Base-by-base conservation (phyloP, 2,329 filamentous ascomycete genomes). In the Ophiostoma quercus region DNA sequence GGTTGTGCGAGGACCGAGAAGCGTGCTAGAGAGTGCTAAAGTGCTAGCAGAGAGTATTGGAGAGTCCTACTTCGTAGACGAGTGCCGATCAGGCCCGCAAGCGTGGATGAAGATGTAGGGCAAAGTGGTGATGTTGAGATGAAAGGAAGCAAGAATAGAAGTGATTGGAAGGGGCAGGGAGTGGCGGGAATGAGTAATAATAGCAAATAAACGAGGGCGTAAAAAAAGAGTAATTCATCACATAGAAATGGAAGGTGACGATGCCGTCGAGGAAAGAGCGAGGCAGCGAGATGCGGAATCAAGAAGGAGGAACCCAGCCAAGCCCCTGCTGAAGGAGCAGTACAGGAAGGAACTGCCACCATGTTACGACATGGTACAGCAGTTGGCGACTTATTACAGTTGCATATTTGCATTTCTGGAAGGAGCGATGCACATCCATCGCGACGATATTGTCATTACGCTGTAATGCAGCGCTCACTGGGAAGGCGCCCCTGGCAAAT, bases 401-500 rank as follows among this genome's bases (percentile, higher is more conserved):
- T 29, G n/a, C 5, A 54, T 16, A 12, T 12, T 16, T 22, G 51
- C 8, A 9, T 47, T 47, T 47, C 43, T 47, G 51, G 51, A 11
- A 57, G 51, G 51, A 57, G n/a, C 51, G 51, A 12, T 57, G 51
- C 51, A 57, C n/a, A 22, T n/a, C 51, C 51, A 47, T 47, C 14
- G 14, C 43, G 14, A 47, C 43, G 43, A 47, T 12, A 57, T 4
- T 19, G 22, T 25, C 9, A 29, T 51, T 19, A 6, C 19, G 2
- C 47, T 22, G n/a, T 19, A 51, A 51, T 51, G 5, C 43, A 47
- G 51, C 60, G 9, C 12, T 22, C n/a, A n/a, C 29, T 16, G 39
- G n/a, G 25, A 43, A 47, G 65, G 39, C 62, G 51, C 68, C 65
- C 67, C 66, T 68, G 67, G 63, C 68, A 69, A 69, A 66, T 69